Evolutionary conservation across 345 rosid species (phyloP), one percentile per base, ranked within the genome.

Genomic region (Erucastrum elatum): DNA sequence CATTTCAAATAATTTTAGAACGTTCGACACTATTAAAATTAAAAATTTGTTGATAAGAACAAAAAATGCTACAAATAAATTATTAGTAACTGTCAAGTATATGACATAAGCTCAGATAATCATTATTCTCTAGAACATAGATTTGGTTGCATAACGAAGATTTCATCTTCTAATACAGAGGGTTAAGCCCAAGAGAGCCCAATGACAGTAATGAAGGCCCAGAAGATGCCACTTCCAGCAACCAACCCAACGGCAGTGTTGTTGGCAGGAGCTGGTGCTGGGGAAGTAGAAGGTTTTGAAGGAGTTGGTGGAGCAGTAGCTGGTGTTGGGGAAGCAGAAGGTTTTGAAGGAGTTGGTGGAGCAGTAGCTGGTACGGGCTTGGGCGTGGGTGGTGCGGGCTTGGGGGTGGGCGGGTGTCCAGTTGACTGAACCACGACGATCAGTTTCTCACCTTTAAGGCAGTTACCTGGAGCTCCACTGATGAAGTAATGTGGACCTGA

Each of bases 401-500:
- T 4, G 4, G 49, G 55, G 1, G 8, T 26, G 15, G 71, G 75
- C 10, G 55, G 59, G 66, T 75, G 80, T 41, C 55, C 17, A 65
- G 80, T 63, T 33, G 90, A 84, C 77, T 77, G 53, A 21, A 87
- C 91, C 33, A 83, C 87, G 0, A 90, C 73, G 1, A 12, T 4
- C 0, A 90, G 3, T 81, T 90, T 90, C 81, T 87, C 71, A 29
- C 91, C 91, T 2, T 83, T 86, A 61, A 29, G 56, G 44, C 93
- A 87, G 17, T 80, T 78, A 4, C 80, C 81, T 0, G n/a, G 12
- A 8, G 83, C 80, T 70, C 96, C 96, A 51, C 90, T 90, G 16
- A 90, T 87, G 86, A 87, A 90, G 80, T 30, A 89, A 63, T 77
- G 67, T 3, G 86, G 76, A n/a, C 93, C 93, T 0, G 86, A 72